Base-by-base conservation (phyloP, 495 filamentous ascomycete species). In the Parathielavia appendiculata region DNA sequence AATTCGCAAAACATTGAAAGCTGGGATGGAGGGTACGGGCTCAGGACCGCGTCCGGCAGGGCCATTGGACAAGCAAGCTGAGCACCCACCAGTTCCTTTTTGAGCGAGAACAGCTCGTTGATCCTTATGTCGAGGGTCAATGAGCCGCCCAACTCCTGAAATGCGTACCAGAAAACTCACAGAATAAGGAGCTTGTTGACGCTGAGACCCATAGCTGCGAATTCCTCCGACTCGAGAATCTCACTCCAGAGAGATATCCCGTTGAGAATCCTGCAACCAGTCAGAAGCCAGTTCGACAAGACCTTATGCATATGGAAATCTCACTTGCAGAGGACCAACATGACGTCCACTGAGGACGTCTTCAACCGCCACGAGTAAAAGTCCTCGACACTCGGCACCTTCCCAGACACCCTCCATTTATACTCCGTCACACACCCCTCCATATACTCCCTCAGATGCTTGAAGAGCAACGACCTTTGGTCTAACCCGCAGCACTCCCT, bases 51-150 rank as follows among this genome's bases (percentile, higher is more conserved):
- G 5, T 11, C 36, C 6, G 9, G 36, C 36, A 39, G 36, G 36
- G 11, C 11, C 5, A 16, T 17, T 7, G 17, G 39, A 38, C 35
- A 38, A 4, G 35, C 35, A 14, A 17, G 39, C n/a, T 16, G 14
- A 19, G 8, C 41, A 56, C 63, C 39, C 22, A 65, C 63, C 17
- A 65, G 49, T 20, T 65, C 59, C 17, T 65, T 65, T 23, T 65
- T 62, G 43, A 65, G 48, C 1, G 63, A 60, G 41, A 65, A 60
- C 9, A 65, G 17, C 38, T 65, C 63, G 19, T 65, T 65, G 36
- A 65, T 57, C 1, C 63, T 65, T 35, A 0, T 5, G 1, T 8
- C 34, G 0, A 36, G 10, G 6, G 38, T 54, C 45, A 55, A 32
- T 41, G 22, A 1, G 11, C 3, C 26, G 26, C 13, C 13, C 23